Conservation (phyloP, 129 eudicot species). For the Lonicera japonica region DNA sequence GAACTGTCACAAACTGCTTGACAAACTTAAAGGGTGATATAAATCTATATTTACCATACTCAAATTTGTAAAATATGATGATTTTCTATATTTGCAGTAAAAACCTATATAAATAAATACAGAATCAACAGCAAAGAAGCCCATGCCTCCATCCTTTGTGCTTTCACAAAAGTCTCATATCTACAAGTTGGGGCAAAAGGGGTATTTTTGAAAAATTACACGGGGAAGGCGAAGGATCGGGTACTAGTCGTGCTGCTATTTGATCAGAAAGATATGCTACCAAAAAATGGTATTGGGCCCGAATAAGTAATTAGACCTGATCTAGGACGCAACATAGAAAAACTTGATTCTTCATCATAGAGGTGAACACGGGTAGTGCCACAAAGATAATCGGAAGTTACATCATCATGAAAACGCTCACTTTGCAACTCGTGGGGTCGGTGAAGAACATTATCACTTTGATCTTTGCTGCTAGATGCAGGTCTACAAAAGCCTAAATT, state of each 20-base stretch:
- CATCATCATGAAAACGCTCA: constrained; percentile 23
- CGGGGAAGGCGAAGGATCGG: too few species aligned
- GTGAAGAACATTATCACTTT: too few species aligned
- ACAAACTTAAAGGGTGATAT: neutral
- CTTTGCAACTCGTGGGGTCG: constrained; percentile 15
- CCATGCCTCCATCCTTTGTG: too few species aligned
- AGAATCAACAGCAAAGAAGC: too few species aligned
- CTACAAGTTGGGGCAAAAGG: constrained; percentile 22
- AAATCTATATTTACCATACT: constrained; percentile 35
- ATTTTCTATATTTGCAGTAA: constrained; percentile 1
- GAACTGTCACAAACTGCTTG: too few species aligned
- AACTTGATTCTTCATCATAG: constrained; percentile 63
- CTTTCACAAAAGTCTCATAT: constrained; percentile 44
- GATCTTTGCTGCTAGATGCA: constrained; percentile 8
- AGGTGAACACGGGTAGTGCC: constrained; percentile 13
- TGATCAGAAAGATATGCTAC: too few species aligned
- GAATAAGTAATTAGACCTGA: constrained; percentile 44
- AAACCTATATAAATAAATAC: too few species aligned
- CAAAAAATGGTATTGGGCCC: too few species aligned
- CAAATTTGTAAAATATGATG: constrained; percentile 4
- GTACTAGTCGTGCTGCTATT: too few species aligned
- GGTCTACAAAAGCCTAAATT: constrained; percentile 31
- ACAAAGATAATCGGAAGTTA: constrained; percentile 17
- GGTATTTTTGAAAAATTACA: constrained; percentile 31
- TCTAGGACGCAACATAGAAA: constrained; percentile 42